Evolutionary conservation across 306 rosid genomes (phyloP).

Genomic region (Dalbergia cochinchinensis): DNA sequence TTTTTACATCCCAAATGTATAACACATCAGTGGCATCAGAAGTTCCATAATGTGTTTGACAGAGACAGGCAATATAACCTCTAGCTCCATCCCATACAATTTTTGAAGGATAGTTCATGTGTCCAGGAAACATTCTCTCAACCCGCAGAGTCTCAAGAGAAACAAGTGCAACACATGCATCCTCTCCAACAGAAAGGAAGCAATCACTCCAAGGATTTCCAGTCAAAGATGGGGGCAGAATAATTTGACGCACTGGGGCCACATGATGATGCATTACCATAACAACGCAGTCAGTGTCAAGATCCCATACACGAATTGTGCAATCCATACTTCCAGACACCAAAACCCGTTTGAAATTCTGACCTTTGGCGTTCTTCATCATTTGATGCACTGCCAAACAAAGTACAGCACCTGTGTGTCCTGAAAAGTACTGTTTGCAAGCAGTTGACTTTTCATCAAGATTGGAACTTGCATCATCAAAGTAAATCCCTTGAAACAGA

Average conservation of each 20-base stretch:
- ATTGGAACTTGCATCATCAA: slow-evolving; percentile 59
- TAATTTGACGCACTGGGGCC: slow-evolving; percentile 89
- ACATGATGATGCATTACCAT: slow-evolving; percentile 94
- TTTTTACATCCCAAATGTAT: slow-evolving; percentile 93
- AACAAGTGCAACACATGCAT: slow-evolving; percentile 86
- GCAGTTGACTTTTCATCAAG: slow-evolving; percentile 54
- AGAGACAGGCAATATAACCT: slow-evolving; percentile 89
- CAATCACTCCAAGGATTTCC: slow-evolving; percentile 84
- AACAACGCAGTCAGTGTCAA: slow-evolving; percentile 73
- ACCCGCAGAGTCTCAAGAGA: slow-evolving; percentile 89
- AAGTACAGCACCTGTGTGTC: slow-evolving; percentile 86
- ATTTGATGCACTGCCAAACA: slow-evolving; percentile 93
- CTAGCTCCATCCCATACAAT: slow-evolving; percentile 95
- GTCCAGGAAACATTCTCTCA: slow-evolving; percentile 98
- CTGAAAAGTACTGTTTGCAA: slow-evolving; percentile 67
- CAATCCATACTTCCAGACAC: slow-evolving; percentile 95
- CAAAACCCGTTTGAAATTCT: slow-evolving; percentile 65
- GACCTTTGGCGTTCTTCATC: slow-evolving; percentile 59
- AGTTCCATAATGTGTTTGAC: slow-evolving; percentile 69
- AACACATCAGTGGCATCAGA: slow-evolving; percentile 72
- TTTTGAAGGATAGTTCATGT: slow-evolving; percentile 81
- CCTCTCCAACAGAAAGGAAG: slow-evolving; percentile 96
- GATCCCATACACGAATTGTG: slow-evolving; percentile 90
- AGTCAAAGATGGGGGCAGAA: slow-evolving; percentile 77
- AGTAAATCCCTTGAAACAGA: slow-evolving; percentile 64